Conservation (phyloP, 2,329 filamentous ascomycete species). For the Penicillium sp. region DNA sequence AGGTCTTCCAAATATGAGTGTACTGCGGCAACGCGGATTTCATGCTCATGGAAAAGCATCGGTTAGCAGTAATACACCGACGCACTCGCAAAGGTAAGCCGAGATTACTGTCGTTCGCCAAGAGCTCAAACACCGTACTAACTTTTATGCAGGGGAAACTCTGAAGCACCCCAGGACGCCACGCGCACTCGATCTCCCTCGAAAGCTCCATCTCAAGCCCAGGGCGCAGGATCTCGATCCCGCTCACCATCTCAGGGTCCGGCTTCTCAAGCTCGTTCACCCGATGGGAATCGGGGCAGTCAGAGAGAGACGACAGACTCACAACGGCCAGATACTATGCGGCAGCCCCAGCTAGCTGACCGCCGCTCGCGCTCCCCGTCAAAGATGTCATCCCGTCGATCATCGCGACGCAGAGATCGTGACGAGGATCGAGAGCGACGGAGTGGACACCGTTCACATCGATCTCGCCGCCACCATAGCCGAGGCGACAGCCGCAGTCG, state of each 20-base stretch:
- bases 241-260: constrained; percentile 55
- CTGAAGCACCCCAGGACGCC: constrained; percentile 47
- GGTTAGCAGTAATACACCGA: constrained; percentile 25
- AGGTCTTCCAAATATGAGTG: constrained; percentile 81
- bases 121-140: constrained; percentile 13
- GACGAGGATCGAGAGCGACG: constrained; percentile 63
- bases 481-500: constrained; percentile 40
- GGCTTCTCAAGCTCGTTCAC: constrained; percentile 60
- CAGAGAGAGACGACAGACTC: constrained; percentile 40
- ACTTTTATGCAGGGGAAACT: constrained; percentile 28
- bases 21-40: constrained; percentile 66
- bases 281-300: constrained; percentile 44
- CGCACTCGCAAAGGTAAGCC: constrained; percentile 41
- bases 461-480: constrained; percentile 58
- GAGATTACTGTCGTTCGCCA: neutral
- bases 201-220: constrained; percentile 35
- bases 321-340: constrained; percentile 53
- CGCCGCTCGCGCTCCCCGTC: constrained; percentile 71
- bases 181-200: constrained; percentile 36
- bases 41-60: constrained; percentile 42
- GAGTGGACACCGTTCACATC: constrained; percentile 53
- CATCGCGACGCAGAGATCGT: constrained; percentile 61
- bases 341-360: constrained; percentile 41
- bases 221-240: constrained; percentile 32
- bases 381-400: constrained; percentile 62